phyloP scores from a whole-genome alignment of 2,329 filamentous ascomycete genomes.

The Fusarium nematophilum region DNA sequence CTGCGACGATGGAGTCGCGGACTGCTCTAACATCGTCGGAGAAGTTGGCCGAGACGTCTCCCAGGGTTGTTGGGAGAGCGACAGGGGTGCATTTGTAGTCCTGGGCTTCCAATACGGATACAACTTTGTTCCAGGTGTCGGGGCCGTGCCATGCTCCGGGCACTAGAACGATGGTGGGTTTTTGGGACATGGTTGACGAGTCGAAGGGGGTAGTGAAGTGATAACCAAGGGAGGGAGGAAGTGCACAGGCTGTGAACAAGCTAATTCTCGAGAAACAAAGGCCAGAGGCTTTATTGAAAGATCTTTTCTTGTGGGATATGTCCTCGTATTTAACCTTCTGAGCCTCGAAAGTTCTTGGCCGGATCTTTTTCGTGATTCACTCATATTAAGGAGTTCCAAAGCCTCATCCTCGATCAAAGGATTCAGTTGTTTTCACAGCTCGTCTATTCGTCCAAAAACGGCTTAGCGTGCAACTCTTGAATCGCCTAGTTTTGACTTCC shows the following conservation, averaged over 20 bases:
- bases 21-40: slow-evolving; percentile 55
- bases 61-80: slow-evolving; percentile 52
- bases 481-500: neutral
- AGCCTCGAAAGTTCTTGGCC: neutral
- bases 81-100: slow-evolving; percentile 50
- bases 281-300: no score
- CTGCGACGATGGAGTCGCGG: slow-evolving; percentile 48
- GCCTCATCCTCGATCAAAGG: slow-evolving; percentile 6
- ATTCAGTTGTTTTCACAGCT: slow-evolving; percentile 11
- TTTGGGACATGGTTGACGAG: slow-evolving; percentile 31
- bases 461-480: slow-evolving; percentile 19
- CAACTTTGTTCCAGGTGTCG: slow-evolving; percentile 51
- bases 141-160: slow-evolving; percentile 61
- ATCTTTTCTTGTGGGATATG: neutral
- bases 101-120: slow-evolving; percentile 47
- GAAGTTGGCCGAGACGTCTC: slow-evolving; percentile 51
- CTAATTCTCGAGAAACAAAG: no score
- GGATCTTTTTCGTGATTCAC: neutral
- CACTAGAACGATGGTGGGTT: slow-evolving; percentile 56
- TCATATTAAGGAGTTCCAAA: neutral
- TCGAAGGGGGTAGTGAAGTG: neutral
- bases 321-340: no score
- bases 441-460: slow-evolving; percentile 36
- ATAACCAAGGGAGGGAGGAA: no score
- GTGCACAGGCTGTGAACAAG: no score